phyloP scores from a whole-genome alignment of 2,329 filamentous ascomycete species.

The Colletotrichum incanum region DNA sequence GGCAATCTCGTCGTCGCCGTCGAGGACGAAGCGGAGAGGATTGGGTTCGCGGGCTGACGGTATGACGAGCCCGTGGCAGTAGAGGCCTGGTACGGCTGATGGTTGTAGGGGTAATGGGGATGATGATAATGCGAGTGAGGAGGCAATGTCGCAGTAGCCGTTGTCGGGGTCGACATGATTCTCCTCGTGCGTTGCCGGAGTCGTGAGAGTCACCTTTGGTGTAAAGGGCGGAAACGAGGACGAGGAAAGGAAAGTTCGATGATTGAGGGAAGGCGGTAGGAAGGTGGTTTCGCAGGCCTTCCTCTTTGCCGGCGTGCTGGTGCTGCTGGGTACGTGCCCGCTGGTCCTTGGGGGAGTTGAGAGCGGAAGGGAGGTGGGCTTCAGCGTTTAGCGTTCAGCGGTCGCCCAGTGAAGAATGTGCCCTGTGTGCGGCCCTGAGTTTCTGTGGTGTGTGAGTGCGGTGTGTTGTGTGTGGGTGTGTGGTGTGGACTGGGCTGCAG shows the following conservation, averaged over 20 bases:
- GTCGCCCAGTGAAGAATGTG: conserved; percentile 29
- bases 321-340: conserved; percentile 37
- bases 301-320: conserved; percentile 36
- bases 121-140: conserved; percentile 74
- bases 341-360: conserved; percentile 17
- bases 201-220: conserved; percentile 43
- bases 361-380: conserved; percentile 16
- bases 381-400: conserved; percentile 15
- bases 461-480: conserved; percentile 13
- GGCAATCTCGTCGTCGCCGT: conserved; percentile 54
- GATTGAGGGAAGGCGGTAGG: conserved; percentile 32
- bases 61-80: conserved; percentile 53
- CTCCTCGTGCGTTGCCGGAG: conserved; percentile 38
- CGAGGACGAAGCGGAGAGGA: conserved; percentile 58
- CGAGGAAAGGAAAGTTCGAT: conserved; percentile 38
- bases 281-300: conserved; percentile 40
- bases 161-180: conserved; percentile 85
- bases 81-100: conserved; percentile 64
- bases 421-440: conserved; percentile 18
- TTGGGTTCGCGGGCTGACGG: conserved; percentile 52
- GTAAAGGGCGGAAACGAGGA: conserved; percentile 21
- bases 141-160: conserved; percentile 45
- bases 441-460: conserved; percentile 1
- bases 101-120: conserved; percentile 74
- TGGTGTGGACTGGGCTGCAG: conserved; percentile 2